These are phyloP conservation scores for Musa beccarii DNA, from an alignment of 176 grass and related monocot genomes.

Conservation along the genomic window DNA sequence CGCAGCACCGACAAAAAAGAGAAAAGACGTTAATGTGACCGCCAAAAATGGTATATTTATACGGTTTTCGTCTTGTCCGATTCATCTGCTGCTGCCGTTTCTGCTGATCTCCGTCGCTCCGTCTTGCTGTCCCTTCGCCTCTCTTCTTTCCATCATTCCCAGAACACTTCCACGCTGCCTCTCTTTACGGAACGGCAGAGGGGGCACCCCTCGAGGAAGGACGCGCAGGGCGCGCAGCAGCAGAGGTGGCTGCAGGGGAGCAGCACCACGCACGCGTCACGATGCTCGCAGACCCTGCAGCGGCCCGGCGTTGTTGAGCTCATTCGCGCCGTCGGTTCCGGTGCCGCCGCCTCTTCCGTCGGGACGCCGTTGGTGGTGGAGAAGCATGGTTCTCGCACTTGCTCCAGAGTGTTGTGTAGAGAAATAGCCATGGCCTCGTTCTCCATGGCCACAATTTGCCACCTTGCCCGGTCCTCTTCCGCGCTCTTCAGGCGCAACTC, in stretches of 20 bases:
- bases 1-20: neutral
- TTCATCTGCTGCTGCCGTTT: neutral
- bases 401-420: neutral
- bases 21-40: neutral
- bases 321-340: neutral
- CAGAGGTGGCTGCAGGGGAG: neutral
- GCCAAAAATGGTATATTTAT: neutral
- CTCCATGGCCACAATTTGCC: neutral
- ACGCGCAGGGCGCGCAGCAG: neutral
- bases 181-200: neutral
- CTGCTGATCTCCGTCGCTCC: neutral
- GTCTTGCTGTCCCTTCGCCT: neutral
- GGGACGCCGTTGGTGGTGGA: neutral
- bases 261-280: neutral
- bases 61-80: neutral
- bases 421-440: neutral
- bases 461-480: neutral
- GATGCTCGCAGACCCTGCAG: neutral
- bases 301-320: neutral
- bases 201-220: neutral
- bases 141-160: neutral
- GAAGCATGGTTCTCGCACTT: neutral
- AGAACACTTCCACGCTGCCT: conserved; percentile 2
- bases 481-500: neutral
- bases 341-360: neutral